phyloP scores from a whole-genome alignment of 176 grass and related monocot genomes.

The Musa beccarii region DNA sequence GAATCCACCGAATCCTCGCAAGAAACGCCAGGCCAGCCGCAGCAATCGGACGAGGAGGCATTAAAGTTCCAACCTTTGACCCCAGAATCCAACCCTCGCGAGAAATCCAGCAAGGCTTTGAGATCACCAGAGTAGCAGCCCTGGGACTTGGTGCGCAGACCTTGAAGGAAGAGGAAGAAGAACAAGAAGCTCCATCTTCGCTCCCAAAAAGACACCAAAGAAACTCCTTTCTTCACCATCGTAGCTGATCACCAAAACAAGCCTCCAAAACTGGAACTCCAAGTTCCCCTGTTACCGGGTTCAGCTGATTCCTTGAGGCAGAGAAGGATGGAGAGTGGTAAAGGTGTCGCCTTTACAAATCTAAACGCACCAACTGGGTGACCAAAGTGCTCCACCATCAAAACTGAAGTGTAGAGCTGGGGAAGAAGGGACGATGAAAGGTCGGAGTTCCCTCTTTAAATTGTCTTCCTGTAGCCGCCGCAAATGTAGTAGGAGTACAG shows the following conservation, averaged over 20 bases:
- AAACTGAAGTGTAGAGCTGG: no score
- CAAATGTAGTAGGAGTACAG: no score
- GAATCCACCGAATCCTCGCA: neutral
- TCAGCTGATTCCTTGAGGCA: no score
- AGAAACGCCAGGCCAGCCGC: constrained; percentile 2
- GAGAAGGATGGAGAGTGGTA: no score
- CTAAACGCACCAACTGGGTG: no score
- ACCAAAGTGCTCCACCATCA: no score
- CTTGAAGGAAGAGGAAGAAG: neutral
- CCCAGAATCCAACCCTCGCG: neutral
- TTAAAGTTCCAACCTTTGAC: constrained; percentile 4
- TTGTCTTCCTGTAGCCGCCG: no score
- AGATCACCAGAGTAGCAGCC: constrained; percentile 1
- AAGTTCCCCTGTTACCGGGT: no score
- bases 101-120: constrained; percentile 5
- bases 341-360: no score
- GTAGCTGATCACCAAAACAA: neutral
- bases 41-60: neutral
- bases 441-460: no score
- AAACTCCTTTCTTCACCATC: neutral
- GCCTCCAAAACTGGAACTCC: no score
- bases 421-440: no score
- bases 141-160: neutral
- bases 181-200: neutral
- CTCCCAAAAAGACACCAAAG: neutral